Conservation (phyloP, 768 basidiomycete genomes). For the Guyanaporus albipodus region DNA sequence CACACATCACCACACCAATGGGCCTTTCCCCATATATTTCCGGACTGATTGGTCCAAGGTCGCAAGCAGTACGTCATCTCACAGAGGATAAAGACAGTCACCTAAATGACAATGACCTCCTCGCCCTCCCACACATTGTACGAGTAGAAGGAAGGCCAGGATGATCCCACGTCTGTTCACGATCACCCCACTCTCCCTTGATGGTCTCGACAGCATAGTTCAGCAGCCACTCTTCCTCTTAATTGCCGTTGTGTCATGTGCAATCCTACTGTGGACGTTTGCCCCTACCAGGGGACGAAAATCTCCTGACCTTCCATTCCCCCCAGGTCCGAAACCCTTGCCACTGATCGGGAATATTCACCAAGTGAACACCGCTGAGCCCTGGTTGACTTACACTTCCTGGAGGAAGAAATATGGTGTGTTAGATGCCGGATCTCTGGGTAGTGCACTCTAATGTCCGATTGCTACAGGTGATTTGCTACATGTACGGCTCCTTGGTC, state of each 20-base stretch:
- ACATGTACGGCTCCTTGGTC: constrained; percentile 21
- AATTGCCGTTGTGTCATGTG: not conserved
- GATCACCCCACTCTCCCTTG: too few species aligned
- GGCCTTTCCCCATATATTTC: too few species aligned
- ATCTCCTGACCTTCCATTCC: constrained; percentile 14
- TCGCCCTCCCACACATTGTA: not conserved
- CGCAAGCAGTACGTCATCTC: too few species aligned
- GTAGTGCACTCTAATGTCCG: not conserved
- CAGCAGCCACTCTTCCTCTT: not conserved
- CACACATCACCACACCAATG: too few species aligned
- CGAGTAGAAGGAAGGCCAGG: not conserved
- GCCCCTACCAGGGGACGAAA: not conserved
- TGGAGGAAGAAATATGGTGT: constrained; percentile 33
- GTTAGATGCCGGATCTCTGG: not conserved
- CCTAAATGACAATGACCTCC: not conserved
- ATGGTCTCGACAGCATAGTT: not conserved
- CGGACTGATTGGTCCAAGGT: too few species aligned
- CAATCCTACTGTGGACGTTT: constrained; percentile 5
- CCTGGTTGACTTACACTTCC: constrained; percentile 34
- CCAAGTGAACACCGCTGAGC: constrained; percentile 25
- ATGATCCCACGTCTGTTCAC: not conserved
- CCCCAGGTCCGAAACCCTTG: constrained; percentile 31
- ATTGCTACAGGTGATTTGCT: constrained; percentile 17
- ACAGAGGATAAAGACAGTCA: constrained; percentile 4
- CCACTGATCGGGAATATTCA: constrained; percentile 29